Conservation (phyloP, 345 rosid genomes). For the Euphorbia tirucalli region DNA sequence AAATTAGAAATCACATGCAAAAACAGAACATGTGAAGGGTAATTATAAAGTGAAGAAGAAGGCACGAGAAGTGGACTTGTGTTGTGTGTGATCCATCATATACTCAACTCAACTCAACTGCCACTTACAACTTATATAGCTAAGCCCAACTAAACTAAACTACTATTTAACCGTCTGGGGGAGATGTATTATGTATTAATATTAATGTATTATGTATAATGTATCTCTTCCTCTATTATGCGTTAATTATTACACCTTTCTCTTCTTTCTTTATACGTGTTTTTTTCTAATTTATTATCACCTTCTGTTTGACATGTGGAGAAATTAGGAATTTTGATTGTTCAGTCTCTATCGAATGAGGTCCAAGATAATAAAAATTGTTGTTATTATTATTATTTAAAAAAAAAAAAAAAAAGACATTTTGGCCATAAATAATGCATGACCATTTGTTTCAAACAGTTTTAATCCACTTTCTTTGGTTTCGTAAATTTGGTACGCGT, state of each 20-base stretch:
- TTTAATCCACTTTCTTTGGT: too few species aligned
- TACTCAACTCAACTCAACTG: not conserved
- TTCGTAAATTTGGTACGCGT: too few species aligned
- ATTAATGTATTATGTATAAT: not conserved
- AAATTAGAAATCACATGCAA: constrained; percentile 20
- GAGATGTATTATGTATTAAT: constrained; percentile 17
- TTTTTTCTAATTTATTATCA: not conserved
- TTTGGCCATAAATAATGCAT: not conserved
- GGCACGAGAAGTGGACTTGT: constrained; percentile 39
- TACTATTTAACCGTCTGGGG: constrained; percentile 8
- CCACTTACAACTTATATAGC: not conserved
- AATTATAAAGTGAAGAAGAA: constrained; percentile 24
- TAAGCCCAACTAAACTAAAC: not conserved
- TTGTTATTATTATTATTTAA: not conserved
- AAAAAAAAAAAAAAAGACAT: not conserved
- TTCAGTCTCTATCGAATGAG: not conserved
- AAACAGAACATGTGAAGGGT: constrained; percentile 29
- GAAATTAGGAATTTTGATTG: not conserved
- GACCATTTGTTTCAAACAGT: too few species aligned
- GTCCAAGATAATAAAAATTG: not conserved
- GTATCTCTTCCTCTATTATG: not conserved
- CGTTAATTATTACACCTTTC: not conserved
- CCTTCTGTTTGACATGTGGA: constrained; percentile 19
- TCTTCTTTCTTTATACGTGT: not conserved
- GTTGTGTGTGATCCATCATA: constrained; percentile 22